Evolutionary conservation across 1,139 yeast species (phyloP).

Genomic region (Arxiozyma slooffiae): DNA sequence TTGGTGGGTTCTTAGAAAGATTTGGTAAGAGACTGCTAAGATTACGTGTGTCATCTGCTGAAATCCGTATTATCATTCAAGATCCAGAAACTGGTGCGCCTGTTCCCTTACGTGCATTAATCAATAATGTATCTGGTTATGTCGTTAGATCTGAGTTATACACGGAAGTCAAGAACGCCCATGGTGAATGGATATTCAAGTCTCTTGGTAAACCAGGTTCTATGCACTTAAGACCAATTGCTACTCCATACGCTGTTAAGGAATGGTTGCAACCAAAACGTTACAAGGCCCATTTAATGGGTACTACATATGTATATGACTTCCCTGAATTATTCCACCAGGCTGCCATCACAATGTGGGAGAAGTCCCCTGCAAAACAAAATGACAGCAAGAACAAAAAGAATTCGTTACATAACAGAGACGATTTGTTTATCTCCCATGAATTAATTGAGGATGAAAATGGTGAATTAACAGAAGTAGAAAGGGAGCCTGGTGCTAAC

Average conservation of each 20-base stretch:
- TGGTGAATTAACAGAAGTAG: conserved; percentile 74
- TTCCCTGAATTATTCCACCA: conserved; percentile 98
- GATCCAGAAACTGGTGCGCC: conserved; percentile 81
- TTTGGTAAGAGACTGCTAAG: conserved; percentile 97
- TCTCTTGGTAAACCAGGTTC: conserved; percentile 90
- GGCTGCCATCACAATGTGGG: conserved; percentile 81
- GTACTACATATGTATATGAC: conserved; percentile 94
- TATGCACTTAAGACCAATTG: conserved; percentile 93
- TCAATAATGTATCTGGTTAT: conserved; percentile 92
- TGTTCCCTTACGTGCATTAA: conserved; percentile 92
- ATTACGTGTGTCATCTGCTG: conserved; percentile 93
- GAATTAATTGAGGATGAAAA: conserved; percentile 80
- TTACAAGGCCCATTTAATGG: conserved; percentile 96
- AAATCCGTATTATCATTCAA: conserved; percentile 88
- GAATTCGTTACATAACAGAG: conserved; percentile 5
- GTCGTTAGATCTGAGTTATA: conserved; percentile 92
- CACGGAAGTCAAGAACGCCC: conserved; percentile 82
- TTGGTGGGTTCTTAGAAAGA: conserved; percentile 94
- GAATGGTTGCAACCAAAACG: conserved; percentile 98
- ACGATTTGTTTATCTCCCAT: conserved; percentile 64
- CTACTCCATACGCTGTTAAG: conserved; percentile 94
- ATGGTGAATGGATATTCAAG: conserved; percentile 95
- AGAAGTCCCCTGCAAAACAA: conserved; percentile 42
- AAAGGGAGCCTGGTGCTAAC: conserved; percentile 94
- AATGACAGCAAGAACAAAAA: neutral